These are phyloP conservation scores for Blastocystis sp. DNA, from an alignment of 352 stramenopile species.

Conservation along the genomic window DNA sequence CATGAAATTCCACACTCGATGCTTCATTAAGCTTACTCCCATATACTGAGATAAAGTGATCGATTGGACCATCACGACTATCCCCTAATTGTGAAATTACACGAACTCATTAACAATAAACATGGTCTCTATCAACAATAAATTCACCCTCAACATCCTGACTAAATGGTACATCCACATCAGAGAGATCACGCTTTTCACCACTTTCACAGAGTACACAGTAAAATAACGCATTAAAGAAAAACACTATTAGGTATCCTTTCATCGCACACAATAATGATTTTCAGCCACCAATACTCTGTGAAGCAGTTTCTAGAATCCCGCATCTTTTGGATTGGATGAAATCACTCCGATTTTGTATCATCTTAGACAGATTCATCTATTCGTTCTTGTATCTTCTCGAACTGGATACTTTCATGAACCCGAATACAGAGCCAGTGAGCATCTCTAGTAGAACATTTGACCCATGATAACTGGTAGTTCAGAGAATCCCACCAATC, in stretches of 20 bases:
- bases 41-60: constrained; percentile 3
- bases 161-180: background rate
- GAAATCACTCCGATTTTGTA: background rate
- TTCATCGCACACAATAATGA: background rate
- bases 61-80: background rate
- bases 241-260: background rate
- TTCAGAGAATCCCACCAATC: background rate
- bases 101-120: background rate
- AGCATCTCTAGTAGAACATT: background rate
- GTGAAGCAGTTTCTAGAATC: background rate
- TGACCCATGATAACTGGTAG: background rate
- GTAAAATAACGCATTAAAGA: background rate
- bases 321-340: background rate
- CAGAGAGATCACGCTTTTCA: background rate
- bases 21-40: background rate
- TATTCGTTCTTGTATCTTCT: background rate
- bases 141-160: constrained; percentile 8
- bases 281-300: background rate
- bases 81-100: background rate
- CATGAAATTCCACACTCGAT: background rate
- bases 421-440: background rate
- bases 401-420: background rate
- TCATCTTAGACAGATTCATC: background rate
- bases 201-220: background rate
- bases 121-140: background rate